These are phyloP conservation scores for Aquanectria penicillioides DNA, from an alignment of 2,329 filamentous ascomycete species.

Conservation along the genomic window DNA sequence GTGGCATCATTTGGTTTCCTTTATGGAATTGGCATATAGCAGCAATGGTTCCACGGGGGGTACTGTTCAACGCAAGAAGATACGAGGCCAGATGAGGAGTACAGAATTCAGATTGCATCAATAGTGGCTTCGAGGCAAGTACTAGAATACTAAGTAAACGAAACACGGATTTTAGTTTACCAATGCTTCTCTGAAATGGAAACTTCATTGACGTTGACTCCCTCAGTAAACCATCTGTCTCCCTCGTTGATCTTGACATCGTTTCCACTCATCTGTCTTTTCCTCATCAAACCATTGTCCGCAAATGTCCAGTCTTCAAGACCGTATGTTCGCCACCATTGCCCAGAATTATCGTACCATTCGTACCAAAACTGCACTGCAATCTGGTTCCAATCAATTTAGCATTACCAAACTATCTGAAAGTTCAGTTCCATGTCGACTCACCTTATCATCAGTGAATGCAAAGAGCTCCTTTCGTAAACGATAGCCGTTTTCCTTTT, in stretches of 20 bases:
- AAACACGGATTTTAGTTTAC: too few species aligned
- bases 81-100: too few species aligned
- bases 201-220: conserved; percentile 74
- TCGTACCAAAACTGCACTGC: conserved; percentile 95
- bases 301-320: conserved; percentile 84
- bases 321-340: conserved; percentile 91
- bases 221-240: conserved; percentile 76
- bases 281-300: conserved; percentile 75
- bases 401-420: neutral
- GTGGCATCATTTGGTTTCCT: too few species aligned
- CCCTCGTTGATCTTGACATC: conserved; percentile 70
- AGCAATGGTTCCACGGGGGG: too few species aligned
- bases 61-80: too few species aligned
- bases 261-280: conserved; percentile 81
- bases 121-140: too few species aligned
- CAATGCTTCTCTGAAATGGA: conserved; percentile 75
- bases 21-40: too few species aligned
- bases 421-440: neutral
- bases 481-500: conserved; percentile 74
- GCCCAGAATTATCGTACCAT: conserved; percentile 73
- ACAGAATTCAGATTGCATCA: too few species aligned
- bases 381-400: conserved; percentile 57
- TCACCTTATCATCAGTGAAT: conserved; percentile 72
- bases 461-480: conserved; percentile 87
- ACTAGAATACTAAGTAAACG: too few species aligned